Percentiles rank a stretch among this genome's conserved stretches.
Evolutionary conservation across 306 rosid species (phyloP).

Genomic region (Argentina anserina): DNA sequence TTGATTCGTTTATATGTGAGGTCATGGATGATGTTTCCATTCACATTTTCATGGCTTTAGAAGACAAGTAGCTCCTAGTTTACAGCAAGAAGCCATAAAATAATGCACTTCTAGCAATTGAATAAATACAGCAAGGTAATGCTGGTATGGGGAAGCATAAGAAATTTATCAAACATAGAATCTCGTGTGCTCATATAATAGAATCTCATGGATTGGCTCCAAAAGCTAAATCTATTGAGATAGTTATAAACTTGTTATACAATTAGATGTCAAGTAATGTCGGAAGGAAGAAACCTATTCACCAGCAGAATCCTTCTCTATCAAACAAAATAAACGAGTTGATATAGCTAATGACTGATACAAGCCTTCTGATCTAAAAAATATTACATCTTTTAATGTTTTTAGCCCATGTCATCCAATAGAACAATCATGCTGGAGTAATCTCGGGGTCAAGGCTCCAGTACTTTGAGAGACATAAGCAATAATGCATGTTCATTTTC

Average conservation of each 20-base stretch:
- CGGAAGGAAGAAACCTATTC: background rate
- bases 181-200: background rate
- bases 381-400: no score
- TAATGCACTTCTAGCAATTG: constrained; percentile 10
- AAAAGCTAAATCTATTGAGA: background rate
- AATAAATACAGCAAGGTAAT: background rate
- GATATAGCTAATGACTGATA: background rate
- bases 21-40: constrained; percentile 4
- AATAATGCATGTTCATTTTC: background rate
- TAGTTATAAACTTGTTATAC: no score
- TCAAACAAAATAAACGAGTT: background rate
- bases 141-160: background rate
- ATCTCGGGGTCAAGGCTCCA: background rate
- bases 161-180: background rate
- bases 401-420: no score
- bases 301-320: background rate
- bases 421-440: background rate
- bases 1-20: background rate
- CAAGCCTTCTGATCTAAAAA: no score
- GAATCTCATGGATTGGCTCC: background rate
- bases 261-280: no score
- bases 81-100: background rate
- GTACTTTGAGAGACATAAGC: background rate
- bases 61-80: constrained; percentile 1
- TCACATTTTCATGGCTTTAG: background rate